Percentiles rank a stretch among this genome's conserved stretches.
Evolutionary conservation across 2,329 filamentous ascomycete species (phyloP).

Genomic region (Pestalotiopsis sp.): DNA sequence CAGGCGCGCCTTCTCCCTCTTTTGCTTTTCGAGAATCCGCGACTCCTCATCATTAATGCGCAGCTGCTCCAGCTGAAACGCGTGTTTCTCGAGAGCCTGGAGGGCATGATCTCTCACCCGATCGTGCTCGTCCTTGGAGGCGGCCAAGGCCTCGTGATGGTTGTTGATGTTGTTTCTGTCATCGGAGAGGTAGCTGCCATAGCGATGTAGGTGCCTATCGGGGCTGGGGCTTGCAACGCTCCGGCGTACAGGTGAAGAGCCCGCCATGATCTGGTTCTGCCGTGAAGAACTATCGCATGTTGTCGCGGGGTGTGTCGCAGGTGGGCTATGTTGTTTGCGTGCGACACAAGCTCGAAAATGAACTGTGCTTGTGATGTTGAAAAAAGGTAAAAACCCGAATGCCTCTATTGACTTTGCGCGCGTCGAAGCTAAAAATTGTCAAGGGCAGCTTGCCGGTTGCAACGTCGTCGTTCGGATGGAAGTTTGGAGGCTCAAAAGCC

Average conservation of each 20-base stretch:
- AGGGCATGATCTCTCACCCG: slow-evolving; percentile 53
- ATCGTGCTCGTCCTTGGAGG: slow-evolving; percentile 68
- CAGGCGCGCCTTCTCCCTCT: slow-evolving; percentile 49
- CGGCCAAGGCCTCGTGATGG: slow-evolving; percentile 68
- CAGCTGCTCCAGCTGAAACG: slow-evolving; percentile 43
- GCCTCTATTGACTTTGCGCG: not conserved
- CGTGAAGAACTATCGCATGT: slow-evolving; percentile 22
- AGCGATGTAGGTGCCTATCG: slow-evolving; percentile 42
- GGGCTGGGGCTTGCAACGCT: slow-evolving; percentile 43
- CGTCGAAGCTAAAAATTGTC: not conserved
- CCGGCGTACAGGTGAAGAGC: slow-evolving; percentile 41
- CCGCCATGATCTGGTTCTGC: slow-evolving; percentile 39
- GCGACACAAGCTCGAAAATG: not conserved
- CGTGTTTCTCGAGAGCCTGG: slow-evolving; percentile 31
- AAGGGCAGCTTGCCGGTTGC: not conserved
- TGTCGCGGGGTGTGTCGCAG: not conserved
- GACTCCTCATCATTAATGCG: slow-evolving; percentile 36
- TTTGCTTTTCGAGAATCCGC: slow-evolving; percentile 46
- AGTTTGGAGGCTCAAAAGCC: slow-evolving; percentile 7
- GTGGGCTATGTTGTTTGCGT: not conserved
- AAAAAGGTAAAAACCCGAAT: not conserved
- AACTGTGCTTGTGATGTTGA: not conserved
- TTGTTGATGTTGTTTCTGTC: slow-evolving; percentile 64
- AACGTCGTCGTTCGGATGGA: slow-evolving; percentile 3
- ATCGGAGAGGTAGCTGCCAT: slow-evolving; percentile 64